Evolutionary conservation across 1,284 basidiomycete genomes (phyloP), one percentile per base, ranked within the genome.

Genomic region (Singerocomus rubriflavus): DNA sequence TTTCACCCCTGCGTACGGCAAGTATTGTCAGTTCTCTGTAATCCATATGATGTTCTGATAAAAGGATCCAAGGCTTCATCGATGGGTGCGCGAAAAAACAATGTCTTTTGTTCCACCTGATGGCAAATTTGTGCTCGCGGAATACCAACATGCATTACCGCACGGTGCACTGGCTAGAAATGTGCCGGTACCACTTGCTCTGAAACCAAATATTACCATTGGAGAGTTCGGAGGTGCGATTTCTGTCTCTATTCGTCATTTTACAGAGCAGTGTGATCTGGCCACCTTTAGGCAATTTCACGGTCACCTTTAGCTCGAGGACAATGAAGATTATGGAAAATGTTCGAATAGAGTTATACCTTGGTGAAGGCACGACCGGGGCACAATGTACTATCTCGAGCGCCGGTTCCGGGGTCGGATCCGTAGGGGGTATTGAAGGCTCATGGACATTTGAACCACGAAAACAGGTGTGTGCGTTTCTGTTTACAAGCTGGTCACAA

Each of bases 101-200:
- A 75, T 98, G 46, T 95, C 92, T 1, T 98, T 98, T 66, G 85
- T 98, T 38, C 95, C 95, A 4, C 95, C 95, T 2, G 95, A 98
- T 62, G 95, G 95, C 10, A 82, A 82, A 55, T 98, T 98, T 71
- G 81, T 82, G 35, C 75, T 98, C 27, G 82, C 90, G 67, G 90
- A 93, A 61, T 98, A 97, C 65, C 86, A 89, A 29, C 86, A 85
- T 60, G 70, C 73, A 38, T 55, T 43, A 47, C 67, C 54, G n/a
- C 64, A 45, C 31, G 68, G 44, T 27, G 63, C 55, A 13, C 45
- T 67, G 31, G 54, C 58, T 16, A 49, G 66, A 3, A 71, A 73
- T 10, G 73, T 84, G 12, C 77, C 83, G 5, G 66, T 92, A 6
- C 90, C 92, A 0, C 74, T 93, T 47, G 58, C 71, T 0, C 65